Evolutionary conservation across 345 rosid species (phyloP), one percentile per base, ranked within the genome.

Genomic region (Melaleuca quinquenervia): DNA sequence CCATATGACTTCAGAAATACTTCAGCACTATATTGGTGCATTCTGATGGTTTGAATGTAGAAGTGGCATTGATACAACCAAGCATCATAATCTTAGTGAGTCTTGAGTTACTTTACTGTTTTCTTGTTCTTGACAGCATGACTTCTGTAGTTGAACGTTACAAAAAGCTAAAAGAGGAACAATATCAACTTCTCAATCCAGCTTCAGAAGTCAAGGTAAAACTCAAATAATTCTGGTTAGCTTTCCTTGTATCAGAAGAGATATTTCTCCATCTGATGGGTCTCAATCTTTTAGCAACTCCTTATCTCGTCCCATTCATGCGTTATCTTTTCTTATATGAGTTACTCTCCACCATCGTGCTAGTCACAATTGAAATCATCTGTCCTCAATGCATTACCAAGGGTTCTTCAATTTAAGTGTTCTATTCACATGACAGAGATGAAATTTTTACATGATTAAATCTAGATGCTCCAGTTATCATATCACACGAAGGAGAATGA

Each of bases 131-230:
- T 36, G 13, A 86, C 92, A 95, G 98, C 87, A 91, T 94, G 97
- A 87, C 89, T 85, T 80, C 92, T n/a, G 87, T 92, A 14, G 91
- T 95, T 53, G 95, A 93, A 21, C 94, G 94, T 85, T 94, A 93
- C 93, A 92, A 88, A 89, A 94, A 88, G 86, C 87, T 88, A 52
- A 95, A 92, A 87, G 95, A 94, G 89, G 95, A 92, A 84, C 86
- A 89, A 16, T 88, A 90, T 53, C 95, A 89, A 88, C 88, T 90
- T 54, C 15, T 88, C 87, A 92, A 91, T 89, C 94, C 91, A 32
- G 93, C 94, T 62, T 91, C 96, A 11, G 98, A 95, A 90, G 52
- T 91, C 60, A 93, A 92, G 97, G 98, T 95, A 92, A 11, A 48
- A 70, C 48, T 70, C 78, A 18, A 32, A 24, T 70, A 32, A 36